phyloP scores from a whole-genome alignment of 345 rosid genomes.

The Salix koriyanagi region DNA sequence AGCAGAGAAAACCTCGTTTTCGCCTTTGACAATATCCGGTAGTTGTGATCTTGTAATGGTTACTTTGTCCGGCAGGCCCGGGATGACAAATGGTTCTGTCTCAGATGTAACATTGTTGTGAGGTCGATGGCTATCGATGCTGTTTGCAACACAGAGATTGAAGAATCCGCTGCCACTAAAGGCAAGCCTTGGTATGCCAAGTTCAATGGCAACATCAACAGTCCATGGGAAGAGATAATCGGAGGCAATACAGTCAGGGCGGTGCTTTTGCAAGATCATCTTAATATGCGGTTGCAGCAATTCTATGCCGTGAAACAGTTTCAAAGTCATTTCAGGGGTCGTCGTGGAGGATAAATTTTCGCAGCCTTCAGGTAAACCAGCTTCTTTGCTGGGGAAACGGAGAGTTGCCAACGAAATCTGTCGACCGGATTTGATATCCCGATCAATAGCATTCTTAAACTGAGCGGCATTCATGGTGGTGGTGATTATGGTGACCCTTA shows the following conservation, averaged over 20 bases:
- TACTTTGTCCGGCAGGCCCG: constrained; percentile 25
- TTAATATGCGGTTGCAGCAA: constrained; percentile 18
- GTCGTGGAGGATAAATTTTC: constrained; percentile 20
- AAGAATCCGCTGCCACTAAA: constrained; percentile 40
- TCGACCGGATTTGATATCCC: constrained; percentile 14
- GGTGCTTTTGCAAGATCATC: constrained; percentile 2
- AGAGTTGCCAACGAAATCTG: constrained; percentile 16
- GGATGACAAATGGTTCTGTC: constrained; percentile 16
- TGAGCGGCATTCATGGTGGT: constrained; percentile 22
- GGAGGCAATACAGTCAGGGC: constrained; percentile 30
- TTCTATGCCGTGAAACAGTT: constrained; percentile 14
- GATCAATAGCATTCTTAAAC: constrained; percentile 14
- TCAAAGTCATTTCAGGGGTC: constrained; percentile 21
- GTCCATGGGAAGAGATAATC: constrained; percentile 33
- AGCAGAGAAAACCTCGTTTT: constrained; percentile 19
- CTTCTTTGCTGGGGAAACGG: constrained; percentile 21
- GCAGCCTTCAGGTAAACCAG: constrained; percentile 29
- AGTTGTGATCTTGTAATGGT: constrained; percentile 27
- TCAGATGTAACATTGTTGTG: constrained; percentile 20
- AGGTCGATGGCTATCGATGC: constrained; percentile 15
- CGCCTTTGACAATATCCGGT: constrained; percentile 29
- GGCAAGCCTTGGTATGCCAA: constrained; percentile 32
- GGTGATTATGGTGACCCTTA: constrained; percentile 24
- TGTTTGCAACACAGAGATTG: constrained; percentile 21
- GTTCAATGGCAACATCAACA: constrained; percentile 14